Conservation (phyloP, 2,329 filamentous ascomycete genomes). For the Fonsecaea monophora region DNA sequence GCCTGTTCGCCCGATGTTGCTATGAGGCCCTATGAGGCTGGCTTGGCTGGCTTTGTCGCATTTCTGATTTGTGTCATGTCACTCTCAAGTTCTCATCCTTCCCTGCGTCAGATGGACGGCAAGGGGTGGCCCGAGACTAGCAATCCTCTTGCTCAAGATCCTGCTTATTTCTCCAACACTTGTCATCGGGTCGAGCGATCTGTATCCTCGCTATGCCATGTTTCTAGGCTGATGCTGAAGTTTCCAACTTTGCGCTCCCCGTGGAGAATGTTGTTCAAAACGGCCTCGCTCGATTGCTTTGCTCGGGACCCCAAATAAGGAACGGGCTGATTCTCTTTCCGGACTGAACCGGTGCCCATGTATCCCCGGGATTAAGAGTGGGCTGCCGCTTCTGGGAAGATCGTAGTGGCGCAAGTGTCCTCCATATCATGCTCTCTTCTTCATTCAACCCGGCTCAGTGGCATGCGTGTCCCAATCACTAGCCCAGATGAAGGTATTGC, state of each 20-base stretch:
- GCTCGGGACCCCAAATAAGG: background rate
- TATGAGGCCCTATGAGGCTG: too few relatives aligned
- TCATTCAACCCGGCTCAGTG: constrained; percentile 23
- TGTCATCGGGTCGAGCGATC: background rate
- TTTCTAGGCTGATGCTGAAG: background rate
- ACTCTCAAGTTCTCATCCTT: background rate
- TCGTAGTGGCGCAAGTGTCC: background rate
- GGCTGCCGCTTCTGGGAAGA: background rate
- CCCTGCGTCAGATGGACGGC: background rate
- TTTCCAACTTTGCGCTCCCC: background rate
- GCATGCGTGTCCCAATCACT: constrained; percentile 63
- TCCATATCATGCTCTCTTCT: background rate
- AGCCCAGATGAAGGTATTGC: constrained; percentile 78
- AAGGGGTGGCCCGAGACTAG: background rate
- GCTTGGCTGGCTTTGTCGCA: background rate
- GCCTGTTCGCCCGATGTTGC: too few relatives aligned
- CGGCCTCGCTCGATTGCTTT: background rate
- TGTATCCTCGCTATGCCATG: background rate
- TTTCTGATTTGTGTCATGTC: background rate
- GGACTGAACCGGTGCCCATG: background rate
- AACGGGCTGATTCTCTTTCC: background rate
- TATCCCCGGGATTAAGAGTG: background rate
- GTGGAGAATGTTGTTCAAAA: background rate
- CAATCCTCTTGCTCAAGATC: background rate
- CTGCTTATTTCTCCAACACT: background rate